A percentile compares a stretch with the other conserved stretches of the same genome.
Evolutionary conservation across 768 basidiomycete species (phyloP).

Genomic region (Leccinellum luteum): DNA sequence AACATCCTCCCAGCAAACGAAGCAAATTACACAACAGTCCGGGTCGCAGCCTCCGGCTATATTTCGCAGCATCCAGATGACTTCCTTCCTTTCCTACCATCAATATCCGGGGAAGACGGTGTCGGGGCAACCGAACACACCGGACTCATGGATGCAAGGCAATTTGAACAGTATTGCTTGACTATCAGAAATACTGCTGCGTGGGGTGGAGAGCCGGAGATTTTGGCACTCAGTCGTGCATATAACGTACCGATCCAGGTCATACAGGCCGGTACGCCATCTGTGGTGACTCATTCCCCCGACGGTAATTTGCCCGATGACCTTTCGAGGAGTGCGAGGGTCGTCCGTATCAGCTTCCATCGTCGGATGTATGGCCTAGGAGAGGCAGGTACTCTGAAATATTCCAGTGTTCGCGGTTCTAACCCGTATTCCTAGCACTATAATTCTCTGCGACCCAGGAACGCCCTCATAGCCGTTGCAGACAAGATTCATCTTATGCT

Average conservation of each 20-base stretch:
- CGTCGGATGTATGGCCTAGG: conserved; percentile 92
- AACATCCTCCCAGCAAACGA: conserved; percentile 56
- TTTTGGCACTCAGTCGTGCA: conserved; percentile 79
- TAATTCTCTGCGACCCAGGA: conserved; percentile 74
- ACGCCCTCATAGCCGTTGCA: conserved; percentile 24
- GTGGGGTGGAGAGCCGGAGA: conserved; percentile 99
- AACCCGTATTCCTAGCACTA: conserved; percentile 60
- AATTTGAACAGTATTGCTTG: conserved; percentile 74
- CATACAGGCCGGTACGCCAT: conserved; percentile 77
- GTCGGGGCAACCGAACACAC: conserved; percentile 52
- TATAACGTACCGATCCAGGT: conserved; percentile 88
- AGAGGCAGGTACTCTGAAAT: conserved; percentile 58
- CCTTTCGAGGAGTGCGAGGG: conserved; percentile 33
- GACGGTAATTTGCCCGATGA: conserved; percentile 29
- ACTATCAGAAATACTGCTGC: conserved; percentile 78
- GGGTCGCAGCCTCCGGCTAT: conserved; percentile 73
- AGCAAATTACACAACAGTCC: conserved; percentile 59
- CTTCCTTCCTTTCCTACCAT: conserved; percentile 91
- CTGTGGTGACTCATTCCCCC: conserved; percentile 81
- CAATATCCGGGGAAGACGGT: conserved; percentile 66
- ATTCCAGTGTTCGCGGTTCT: background rate
- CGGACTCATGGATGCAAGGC: conserved; percentile 66
- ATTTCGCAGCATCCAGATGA: conserved; percentile 82
- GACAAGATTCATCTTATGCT: conserved; percentile 32
- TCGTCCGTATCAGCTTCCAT: conserved; percentile 86